Conservation (phyloP, 164 flowering plant genomes). For the Vitis rotundifolia region DNA sequence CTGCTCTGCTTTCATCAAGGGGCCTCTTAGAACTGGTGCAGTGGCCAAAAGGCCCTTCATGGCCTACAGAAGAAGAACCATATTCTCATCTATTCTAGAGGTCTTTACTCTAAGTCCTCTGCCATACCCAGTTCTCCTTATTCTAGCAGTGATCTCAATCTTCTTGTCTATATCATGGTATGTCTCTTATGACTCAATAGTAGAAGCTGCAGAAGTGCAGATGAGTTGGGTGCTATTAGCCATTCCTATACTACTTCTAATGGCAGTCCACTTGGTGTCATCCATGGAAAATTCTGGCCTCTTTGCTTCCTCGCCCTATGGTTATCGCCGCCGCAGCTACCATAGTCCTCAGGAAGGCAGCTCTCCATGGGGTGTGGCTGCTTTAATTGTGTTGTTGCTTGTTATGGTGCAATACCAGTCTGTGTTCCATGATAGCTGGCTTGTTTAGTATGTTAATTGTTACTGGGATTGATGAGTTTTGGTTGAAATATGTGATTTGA, state of each 20-base stretch:
- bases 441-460: slow-evolving; percentile 17
- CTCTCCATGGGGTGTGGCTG: slow-evolving; percentile 77
- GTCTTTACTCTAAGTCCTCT: slow-evolving; percentile 60
- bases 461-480: not conserved
- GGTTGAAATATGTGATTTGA: not conserved
- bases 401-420: slow-evolving; percentile 69
- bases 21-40: not conserved
- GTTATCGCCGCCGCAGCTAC: slow-evolving; percentile 27
- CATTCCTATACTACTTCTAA: slow-evolving; percentile 48
- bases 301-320: slow-evolving; percentile 36
- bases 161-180: slow-evolving; percentile 63
- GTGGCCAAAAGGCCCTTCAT: not conserved
- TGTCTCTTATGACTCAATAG: slow-evolving; percentile 37
- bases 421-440: slow-evolving; percentile 62
- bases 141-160: slow-evolving; percentile 50
- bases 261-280: slow-evolving; percentile 59
- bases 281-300: slow-evolving; percentile 43
- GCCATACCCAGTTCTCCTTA: slow-evolving; percentile 77
- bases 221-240: slow-evolving; percentile 55
- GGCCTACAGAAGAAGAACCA: slow-evolving; percentile 32
- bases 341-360: slow-evolving; percentile 43
- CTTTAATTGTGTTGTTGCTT: slow-evolving; percentile 58
- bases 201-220: slow-evolving; percentile 50
- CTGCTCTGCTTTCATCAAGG: no score
- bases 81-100: slow-evolving; percentile 40